These are phyloP conservation scores for Protostelium mycophagum DNA, from an alignment of 78 protist genomes.

Conservation along the genomic window DNA sequence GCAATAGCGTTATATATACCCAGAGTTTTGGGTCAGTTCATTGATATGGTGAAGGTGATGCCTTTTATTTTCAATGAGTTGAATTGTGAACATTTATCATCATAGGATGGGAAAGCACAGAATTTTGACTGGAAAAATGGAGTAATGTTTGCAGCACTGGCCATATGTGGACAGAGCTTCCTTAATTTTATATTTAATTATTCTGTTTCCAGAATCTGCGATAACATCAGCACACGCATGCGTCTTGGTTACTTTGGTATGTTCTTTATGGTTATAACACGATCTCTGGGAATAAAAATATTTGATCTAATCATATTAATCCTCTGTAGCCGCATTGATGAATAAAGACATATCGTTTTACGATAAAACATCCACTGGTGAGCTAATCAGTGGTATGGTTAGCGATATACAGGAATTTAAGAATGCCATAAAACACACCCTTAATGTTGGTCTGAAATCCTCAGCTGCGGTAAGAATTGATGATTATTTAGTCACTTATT, in stretches of 20 bases:
- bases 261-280: too few relatives aligned
- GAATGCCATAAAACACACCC: constrained; percentile 52
- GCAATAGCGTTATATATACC: not conserved
- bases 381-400: constrained; percentile 74
- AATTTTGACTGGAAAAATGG: too few relatives aligned
- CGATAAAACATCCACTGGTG: constrained; percentile 86
- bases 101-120: too few relatives aligned
- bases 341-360: constrained; percentile 76
- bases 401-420: constrained; percentile 48
- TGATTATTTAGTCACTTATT: too few relatives aligned
- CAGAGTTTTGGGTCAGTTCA: not conserved
- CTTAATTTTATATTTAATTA: not conserved
- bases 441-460: constrained; percentile 28
- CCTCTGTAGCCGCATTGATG: constrained; percentile 15
- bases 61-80: too few relatives aligned
- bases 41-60: not conserved
- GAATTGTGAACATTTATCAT: too few relatives aligned
- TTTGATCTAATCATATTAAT: not conserved
- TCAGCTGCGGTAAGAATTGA: not conserved
- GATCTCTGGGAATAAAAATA: not conserved
- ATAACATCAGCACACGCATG: not conserved
- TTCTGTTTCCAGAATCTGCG: not conserved
- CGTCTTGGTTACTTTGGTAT: not conserved
- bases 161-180: not conserved
- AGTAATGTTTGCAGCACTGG: not conserved